Percentiles rank a stretch among this genome's conserved stretches.
These are phyloP conservation scores for Typha latifolia DNA, from an alignment of 176 grass and related monocot species.

Conservation along the genomic window DNA sequence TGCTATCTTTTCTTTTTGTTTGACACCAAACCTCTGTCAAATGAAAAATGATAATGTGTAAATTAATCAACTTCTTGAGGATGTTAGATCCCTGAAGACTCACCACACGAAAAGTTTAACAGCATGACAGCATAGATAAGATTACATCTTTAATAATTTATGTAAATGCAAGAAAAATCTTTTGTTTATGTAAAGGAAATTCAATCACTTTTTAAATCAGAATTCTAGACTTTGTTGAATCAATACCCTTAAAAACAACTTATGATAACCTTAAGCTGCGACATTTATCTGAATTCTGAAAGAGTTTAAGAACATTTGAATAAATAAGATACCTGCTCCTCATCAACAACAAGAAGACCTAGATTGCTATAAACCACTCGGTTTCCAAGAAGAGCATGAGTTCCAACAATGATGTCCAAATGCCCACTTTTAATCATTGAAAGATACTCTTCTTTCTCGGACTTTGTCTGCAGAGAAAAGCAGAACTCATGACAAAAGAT, in stretches of 20 bases:
- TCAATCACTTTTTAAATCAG: no score
- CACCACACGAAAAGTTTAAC: no score
- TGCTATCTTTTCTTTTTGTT: conserved; percentile 95
- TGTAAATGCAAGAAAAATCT: no score
- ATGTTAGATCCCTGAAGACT: not conserved
- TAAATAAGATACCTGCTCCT: conserved; percentile 55
- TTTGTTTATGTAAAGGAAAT: no score
- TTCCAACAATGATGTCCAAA: conserved; percentile 81
- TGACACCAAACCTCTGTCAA: conserved; percentile 88
- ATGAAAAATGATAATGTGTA: conserved; percentile 7
- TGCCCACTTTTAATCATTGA: conserved; percentile 59
- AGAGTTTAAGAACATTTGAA: conserved; percentile 2
- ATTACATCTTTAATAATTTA: no score
- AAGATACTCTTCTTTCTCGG: conserved; percentile 64
- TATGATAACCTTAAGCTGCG: no score
- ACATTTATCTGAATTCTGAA: not conserved
- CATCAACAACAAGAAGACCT: conserved; percentile 89
- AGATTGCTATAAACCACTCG: conserved; percentile 73
- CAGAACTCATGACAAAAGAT: not conserved
- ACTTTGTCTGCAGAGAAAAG: conserved; percentile 49
- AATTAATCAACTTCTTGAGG: not conserved
- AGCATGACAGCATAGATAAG: no score
- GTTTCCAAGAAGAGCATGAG: conserved; percentile 84
- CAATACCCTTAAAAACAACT: no score
- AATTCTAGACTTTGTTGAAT: no score